Evolutionary conservation across 83 land plant genomes (phyloP), one percentile per base, ranked within the genome.

Genomic region (Thuja plicata): DNA sequence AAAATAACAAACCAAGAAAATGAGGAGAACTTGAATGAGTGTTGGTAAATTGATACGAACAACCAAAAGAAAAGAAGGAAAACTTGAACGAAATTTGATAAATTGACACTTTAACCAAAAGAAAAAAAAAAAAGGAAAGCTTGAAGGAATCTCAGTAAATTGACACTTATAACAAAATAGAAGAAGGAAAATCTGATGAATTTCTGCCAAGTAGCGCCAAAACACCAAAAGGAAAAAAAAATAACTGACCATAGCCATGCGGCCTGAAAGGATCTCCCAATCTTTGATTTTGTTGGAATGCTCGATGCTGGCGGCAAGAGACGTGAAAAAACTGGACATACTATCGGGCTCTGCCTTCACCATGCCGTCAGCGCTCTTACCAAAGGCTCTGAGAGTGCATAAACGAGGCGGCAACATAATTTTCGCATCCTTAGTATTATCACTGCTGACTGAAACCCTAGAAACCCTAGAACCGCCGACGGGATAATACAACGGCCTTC

Each of bases 221-320:
- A 89, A 32, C 11, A 38, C 38, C 2, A 86, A 38, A 71, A 71
- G 60, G 45, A 76, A 71, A 45, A 32, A 34, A 19, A 84, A 86
- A 78, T 35, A 40, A 62, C 34, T 84, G 21, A 95, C 96, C 96
- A 95, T 95, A 45, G 96, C 96, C 45, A 95, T 91, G 17, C 96
- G 96, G 24, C 96, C 96, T 45, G 93, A 93, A 87, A 93, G 85
- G 87, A 90, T 93, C 91, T 95, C 96, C 86, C 94, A 89, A 57
- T 93, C 93, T 66, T 95, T 92, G 83, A 93, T 92, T 89, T 91
- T 89, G 90, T 89, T 88, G 24, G 93, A 87, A 84, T 89, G 94
- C 88, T 92, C 96, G 43, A 95, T 90, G 86, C 93, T 92, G 37
- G 92, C 94, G 70, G 93, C 91, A 80, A 95, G 91, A 16, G 93